Base-by-base conservation (phyloP, 495 filamentous ascomycete genomes). In the Aspergillus coremiiformis region DNA sequence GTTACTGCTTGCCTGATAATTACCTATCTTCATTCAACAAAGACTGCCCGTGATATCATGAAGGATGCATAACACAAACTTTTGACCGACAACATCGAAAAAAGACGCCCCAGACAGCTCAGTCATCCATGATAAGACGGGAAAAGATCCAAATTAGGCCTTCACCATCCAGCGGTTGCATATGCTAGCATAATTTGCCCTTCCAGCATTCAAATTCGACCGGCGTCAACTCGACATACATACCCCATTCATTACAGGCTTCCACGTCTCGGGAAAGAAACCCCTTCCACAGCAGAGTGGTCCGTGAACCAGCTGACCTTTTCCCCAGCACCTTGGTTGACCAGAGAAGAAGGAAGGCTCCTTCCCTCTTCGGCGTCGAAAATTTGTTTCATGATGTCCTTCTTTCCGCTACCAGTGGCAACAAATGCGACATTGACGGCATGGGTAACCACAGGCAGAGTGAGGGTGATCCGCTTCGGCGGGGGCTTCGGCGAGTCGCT, bases 241-340 rank as follows among this genome's bases (percentile, higher is more conserved):
- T 15, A 5, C 23, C 11, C 43, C 26, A 20, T 14, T 30, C 41
- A 49, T 61, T 56, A 80, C 49, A 82, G 66, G 59, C 72, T 83
- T n/a, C 80, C 77, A 41, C 80, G 71, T 57, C 83, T 78, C 23
- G 90, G 87, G 65, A 89, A 96, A 35, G 78, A 72, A 14, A 98
- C 86, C 3, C 87, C 88, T 56, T 94, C 84, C 6, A 90, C 81
- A 5, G 93, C 93, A 0, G 83, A 75, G 49, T 78, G 71, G 63
- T 97, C 94, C 7, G 89, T 87, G 67, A 98, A 98, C 93, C 93
- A 98, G 67, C 83, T 91, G 55, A 90, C 89, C 65, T 89, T 85
- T 33, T 94, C 89, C 33, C 85, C 86, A 10, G 78, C 86, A 22
- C 79, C 81, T 58, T 83, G 78, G 66, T 98, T 98, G 48, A 98